Base-by-base conservation (phyloP, 257 asterid genomes). In the Primulina eburnea region DNA sequence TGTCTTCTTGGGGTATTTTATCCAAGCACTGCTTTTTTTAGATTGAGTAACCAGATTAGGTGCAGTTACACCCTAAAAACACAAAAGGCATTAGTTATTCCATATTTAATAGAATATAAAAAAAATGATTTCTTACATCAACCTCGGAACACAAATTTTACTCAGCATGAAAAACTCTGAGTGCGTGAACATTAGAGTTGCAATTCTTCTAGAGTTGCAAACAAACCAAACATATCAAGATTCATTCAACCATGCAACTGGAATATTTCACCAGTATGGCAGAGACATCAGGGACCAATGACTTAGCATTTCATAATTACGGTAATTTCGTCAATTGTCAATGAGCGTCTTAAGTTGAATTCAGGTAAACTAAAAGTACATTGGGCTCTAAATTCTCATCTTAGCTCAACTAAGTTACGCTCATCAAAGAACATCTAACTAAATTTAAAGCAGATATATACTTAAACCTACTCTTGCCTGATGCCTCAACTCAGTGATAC, bases 1-100 rank as follows among this genome's bases (percentile, higher is more conserved):
- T 4, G 75, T 78, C 81, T 82, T 87, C 81, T 75, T 87, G 24
- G 71, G 76, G 29, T 32, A 78, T 50, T 73, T 82, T 70, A 65
- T 73, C 81, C 71, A 3, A 52, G 43, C 14, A 6, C 40, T 52
- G 65, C 33, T 72, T 67, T 20, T 71, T 29, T 28, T 80, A 35
- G 76, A 16, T 65, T 71, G 81, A 65, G 55, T 64, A 38, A 75
- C 66, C 57, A 80, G 76, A 72, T 35, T 77, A 66, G 81, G 67
- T 34, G 72, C 60, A 26, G 70, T 24, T 60, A 57, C 60, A 64
- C 80, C 81, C 83, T 78, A 71, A 56, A 47, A 35, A 69, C 60
- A 73, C 18, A 67, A 77, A 62, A 57, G 17, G 38, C 66, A 64
- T 34, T 10, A 38, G 2, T 8, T 37, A 37, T 37, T 37, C 43